Evolutionary conservation across 805 yeast species (phyloP).

Genomic region (Grigorovia transvaalensis): DNA sequence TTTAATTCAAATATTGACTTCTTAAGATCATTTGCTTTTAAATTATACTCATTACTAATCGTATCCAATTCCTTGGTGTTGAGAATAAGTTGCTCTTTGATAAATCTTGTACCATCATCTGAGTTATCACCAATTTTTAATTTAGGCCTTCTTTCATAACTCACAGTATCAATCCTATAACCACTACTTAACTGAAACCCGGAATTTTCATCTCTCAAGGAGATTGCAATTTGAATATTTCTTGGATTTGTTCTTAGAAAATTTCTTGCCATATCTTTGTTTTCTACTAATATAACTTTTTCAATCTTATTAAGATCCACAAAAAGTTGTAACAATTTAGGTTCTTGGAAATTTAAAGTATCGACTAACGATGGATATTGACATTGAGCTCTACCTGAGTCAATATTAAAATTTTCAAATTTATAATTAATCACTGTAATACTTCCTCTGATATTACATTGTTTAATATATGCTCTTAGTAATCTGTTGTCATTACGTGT

Average conservation of each 20-base stretch:
- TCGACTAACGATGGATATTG: slow-evolving; percentile 46
- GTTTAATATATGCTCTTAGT: slow-evolving; percentile 29
- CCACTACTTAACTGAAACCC: slow-evolving; percentile 43
- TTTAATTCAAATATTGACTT: slow-evolving; percentile 7
- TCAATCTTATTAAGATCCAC: slow-evolving; percentile 59
- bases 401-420: slow-evolving; percentile 36
- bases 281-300: slow-evolving; percentile 40
- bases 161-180: slow-evolving; percentile 44
- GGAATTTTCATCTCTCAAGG: slow-evolving; percentile 32
- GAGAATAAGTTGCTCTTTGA: slow-evolving; percentile 15
- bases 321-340: slow-evolving; percentile 46
- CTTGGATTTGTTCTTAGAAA: slow-evolving; percentile 29
- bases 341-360: slow-evolving; percentile 45
- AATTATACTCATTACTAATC: slow-evolving; percentile 13
- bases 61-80: slow-evolving; percentile 20
- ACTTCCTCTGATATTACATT: slow-evolving; percentile 28
- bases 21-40: slow-evolving; percentile 4
- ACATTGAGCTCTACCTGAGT: slow-evolving; percentile 34
- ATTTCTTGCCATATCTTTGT: slow-evolving; percentile 41
- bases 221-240: slow-evolving; percentile 35
- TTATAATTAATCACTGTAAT: slow-evolving; percentile 39
- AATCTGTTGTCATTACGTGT: slow-evolving; percentile 47
- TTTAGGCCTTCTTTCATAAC: slow-evolving; percentile 26
- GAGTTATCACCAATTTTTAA: slow-evolving; percentile 15
- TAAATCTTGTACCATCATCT: slow-evolving; percentile 13